Evolutionary conservation across 2,329 filamentous ascomycete genomes (phyloP), one percentile per base, ranked within the genome.

Genomic region (Amylocarpus encephaloides): DNA sequence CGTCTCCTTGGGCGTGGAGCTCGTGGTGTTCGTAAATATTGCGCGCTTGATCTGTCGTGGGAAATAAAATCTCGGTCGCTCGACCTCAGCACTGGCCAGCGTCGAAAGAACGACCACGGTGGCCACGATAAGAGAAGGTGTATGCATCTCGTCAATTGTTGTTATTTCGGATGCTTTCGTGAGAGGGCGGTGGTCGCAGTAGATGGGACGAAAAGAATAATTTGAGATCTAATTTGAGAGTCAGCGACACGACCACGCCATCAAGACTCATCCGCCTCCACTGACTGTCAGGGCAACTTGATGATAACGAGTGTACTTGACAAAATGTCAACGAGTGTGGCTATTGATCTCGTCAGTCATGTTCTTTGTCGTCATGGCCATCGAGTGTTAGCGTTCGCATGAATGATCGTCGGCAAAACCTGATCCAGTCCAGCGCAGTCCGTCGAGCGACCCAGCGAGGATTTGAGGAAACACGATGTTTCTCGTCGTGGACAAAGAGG

Each of bases 301-400:
- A 16, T 60, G 51, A 55, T 58, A 79, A 77, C 71, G 78, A 80
- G 70, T 77, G 77, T 77, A 78, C 71, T 77, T 79, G 77, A 79
- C 75, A 71, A 66, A 61, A 66, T 70, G 70, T 74, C 72, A 78
- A 79, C 63, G 73, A 78, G 69, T 66, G 75, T 74, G 49, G 56
- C 60, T 62, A 49, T 46, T 32, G 45, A 47, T 45, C 19, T 48
- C 32, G 61, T 63, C 53, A 64, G 58, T 51, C n/a, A 33, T 39
- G 48, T 48, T 44, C 51, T 44, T 40, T 33, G 46, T 41, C 46
- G 19, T 43, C 16, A 22, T 48, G 30, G 15, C 34, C 12, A 10
- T 33, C 19, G 16, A 30, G 38, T 48, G 34, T 50, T 44, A 22
- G 38, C 19, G 44, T 49, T 50, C 48, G 62, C 56, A 63, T 62